Evolutionary conservation across 345 rosid species (phyloP), one percentile per base, ranked within the genome.

Genomic region (Hevea brasiliensis): DNA sequence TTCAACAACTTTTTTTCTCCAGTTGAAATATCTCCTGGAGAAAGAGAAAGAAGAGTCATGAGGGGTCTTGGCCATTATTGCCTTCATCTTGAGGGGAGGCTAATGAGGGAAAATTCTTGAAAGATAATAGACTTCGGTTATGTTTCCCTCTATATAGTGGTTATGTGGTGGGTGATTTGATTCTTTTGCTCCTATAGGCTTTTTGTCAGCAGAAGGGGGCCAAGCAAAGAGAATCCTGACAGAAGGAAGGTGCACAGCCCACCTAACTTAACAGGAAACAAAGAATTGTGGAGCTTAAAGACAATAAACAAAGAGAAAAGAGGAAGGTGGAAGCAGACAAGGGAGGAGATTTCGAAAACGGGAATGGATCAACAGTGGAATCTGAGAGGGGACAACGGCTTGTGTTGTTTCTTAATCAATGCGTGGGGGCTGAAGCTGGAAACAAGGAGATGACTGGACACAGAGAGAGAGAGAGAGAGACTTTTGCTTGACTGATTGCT

Each of bases 41-140:
- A 92, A 84, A 74, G 99, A 92, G 85, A 92, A 81, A 13, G 98
- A 87, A 68, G 96, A 87, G 70, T 92, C 98, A 29, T 84, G 89
- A 35, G 97, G 84, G 68, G 87, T 72, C 78, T 76, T 88, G 48
- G 96, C 86, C 76, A 82, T 79, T 79, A 94, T 92, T 78, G 91
- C 84, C 85, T 80, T 92, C 97, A 90, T 92, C 68, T 66, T 12
- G 12, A 47, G 14, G 15, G 57, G 27, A 15, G 4, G n/a, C 44
- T 15, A 3, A 42, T 26, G 20, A 58, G 27, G 9, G 47, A 6
- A 35, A 24, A 61, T 24, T 55, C 6, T 61, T 72, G 53, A 32
- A 53, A 21, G 72, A 13, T 18, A 65, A 13, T 18, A 65, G 76
- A 23, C 55, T 54, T 29, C 29, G 56, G 35, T 5, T 47, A 50